phyloP scores from a whole-genome alignment of 495 filamentous ascomycete species.

The Aspergillus panamensis region DNA sequence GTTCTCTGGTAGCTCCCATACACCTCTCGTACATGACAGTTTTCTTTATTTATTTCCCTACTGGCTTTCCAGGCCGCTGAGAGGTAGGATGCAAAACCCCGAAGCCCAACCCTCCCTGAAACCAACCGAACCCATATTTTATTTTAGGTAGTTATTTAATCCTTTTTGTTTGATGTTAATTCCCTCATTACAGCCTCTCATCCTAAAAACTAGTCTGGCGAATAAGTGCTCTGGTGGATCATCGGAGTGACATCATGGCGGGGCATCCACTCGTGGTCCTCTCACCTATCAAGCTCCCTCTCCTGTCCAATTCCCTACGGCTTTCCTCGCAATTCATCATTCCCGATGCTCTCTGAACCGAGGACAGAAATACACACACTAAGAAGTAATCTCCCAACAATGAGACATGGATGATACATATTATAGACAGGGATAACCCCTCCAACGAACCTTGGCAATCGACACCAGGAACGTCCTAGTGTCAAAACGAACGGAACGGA shows the following conservation, averaged over 20 bases:
- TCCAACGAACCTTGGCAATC: slow-evolving; percentile 3
- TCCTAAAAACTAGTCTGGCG: not conserved
- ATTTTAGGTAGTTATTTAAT: not conserved
- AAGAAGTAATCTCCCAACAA: no score
- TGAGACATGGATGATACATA: no score
- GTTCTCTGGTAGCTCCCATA: no score
- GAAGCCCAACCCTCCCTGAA: slow-evolving; percentile 3
- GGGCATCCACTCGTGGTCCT: not conserved
- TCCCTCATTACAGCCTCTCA: slow-evolving; percentile 9
- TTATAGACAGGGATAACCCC: not conserved
- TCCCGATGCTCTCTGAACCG: no score
- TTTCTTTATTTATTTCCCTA: no score
- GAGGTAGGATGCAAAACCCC: slow-evolving; percentile 1
- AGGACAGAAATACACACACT: no score
- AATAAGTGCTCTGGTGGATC: not conserved
- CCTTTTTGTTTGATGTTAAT: slow-evolving; percentile 4
- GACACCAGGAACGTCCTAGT: not conserved
- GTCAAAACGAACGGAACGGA: not conserved
- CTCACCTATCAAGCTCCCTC: not conserved
- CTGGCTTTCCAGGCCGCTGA: not conserved
- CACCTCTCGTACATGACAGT: no score
- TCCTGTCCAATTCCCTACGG: no score
- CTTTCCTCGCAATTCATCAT: no score
- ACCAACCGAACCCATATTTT: no score
- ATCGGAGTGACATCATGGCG: slow-evolving; percentile 13